Conservation (phyloP, 352 stramenopile genomes). For the Phytophthora tentaculata region DNA sequence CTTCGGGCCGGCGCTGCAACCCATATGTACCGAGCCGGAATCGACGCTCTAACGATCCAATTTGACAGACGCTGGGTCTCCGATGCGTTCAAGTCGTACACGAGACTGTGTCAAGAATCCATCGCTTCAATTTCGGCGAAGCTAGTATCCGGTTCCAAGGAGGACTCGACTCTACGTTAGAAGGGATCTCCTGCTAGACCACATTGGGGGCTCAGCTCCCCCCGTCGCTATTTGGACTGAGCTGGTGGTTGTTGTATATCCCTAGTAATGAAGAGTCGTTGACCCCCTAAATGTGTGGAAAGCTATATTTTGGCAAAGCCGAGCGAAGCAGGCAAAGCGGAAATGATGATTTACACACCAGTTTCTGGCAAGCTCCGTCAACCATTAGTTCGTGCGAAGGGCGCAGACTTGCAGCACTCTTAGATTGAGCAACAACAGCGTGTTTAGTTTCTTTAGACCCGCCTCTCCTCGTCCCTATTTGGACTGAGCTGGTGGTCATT, state of each 20-base stretch:
- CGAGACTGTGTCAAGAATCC: not conserved
- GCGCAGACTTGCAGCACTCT: not conserved
- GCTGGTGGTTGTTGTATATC: not conserved
- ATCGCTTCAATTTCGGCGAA: not conserved
- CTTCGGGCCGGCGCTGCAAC: not conserved
- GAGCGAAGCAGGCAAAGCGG: not conserved
- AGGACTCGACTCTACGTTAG: not conserved
- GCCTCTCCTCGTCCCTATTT: not conserved
- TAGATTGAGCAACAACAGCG: not conserved
- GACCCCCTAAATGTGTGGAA: not conserved
- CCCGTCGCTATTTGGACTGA: not conserved
- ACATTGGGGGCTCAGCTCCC: not conserved
- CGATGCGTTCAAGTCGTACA: not conserved
- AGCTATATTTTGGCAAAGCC: not conserved
- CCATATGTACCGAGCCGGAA: not conserved
- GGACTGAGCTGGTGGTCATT: not conserved
- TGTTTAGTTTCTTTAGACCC: not conserved
- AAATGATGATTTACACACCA: slow-evolving; percentile 1
- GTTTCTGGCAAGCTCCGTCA: not conserved
- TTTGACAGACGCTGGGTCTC: slow-evolving; percentile 1
- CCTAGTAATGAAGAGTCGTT: slow-evolving; percentile 2
- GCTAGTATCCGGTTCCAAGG: not conserved
- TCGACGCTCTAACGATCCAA: not conserved
- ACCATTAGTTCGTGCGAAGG: not conserved
- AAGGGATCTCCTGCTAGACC: not conserved